Evolutionary conservation across 2,329 filamentous ascomycete species (phyloP), one percentile per base, ranked within the genome.

Genomic region (Fusarium gaditjirri): DNA sequence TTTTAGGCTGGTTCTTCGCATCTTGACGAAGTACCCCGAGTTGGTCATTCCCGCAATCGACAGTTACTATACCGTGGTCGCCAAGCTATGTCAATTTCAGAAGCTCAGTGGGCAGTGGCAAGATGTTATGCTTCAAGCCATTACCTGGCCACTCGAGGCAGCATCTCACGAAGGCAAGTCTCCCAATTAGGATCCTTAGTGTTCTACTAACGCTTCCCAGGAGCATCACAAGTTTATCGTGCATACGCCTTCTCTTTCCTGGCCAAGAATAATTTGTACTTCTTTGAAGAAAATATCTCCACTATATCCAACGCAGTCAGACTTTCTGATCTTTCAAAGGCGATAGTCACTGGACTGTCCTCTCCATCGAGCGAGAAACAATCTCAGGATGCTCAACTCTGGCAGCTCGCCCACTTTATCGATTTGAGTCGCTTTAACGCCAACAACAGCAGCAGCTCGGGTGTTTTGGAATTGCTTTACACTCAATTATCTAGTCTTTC

Each of bases 331-430:
- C 78, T 90, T 4, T 84, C 85, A 1, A 75, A 78, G 17, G 81
- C 82, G 27, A 84, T 89, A 14, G 74, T 83, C 21, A 71, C 79
- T 17, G 76, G 77, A 5, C 83, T 84, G 50, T 71, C 77, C 4
- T 74, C 76, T 5, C 66, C 76, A 4, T 65, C 77, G 10, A 64
- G 76, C 16, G 52, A 65, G 2, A 65, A 74, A 5, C 72, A 76
- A 17, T 77, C 81, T 2, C 81, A 81, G 41, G 81, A 85, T 43
- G 80, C 82, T 14, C 86, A 89, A 41, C 80, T 94, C 42, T 91
- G 90, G 85, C 84, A 93, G 33, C 81, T 94, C 33, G 87, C 92
- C 19, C 90, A 93, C 75, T 91, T 92, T 70, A 87, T 93, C 66
- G 86, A 88, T 56, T 79, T 92, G 17, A 85, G 86, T 56, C 83